Percentiles rank a stretch among this genome's conserved stretches.
phyloP scores from a whole-genome alignment of 148 eudicot species.

The Rhododendron simsii region DNA sequence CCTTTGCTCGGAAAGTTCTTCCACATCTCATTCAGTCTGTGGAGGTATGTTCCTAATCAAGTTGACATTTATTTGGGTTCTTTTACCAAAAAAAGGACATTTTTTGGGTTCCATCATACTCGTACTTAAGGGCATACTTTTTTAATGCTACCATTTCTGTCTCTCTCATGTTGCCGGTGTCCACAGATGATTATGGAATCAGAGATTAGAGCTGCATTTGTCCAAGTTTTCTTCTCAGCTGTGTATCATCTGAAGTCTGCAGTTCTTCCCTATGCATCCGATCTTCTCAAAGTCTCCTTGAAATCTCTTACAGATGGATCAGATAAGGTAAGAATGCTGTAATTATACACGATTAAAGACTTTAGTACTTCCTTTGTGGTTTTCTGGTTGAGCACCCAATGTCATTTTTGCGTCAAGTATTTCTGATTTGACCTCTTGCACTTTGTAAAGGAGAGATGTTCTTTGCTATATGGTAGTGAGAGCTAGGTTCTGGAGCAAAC shows the following conservation, averaged over 20 bases:
- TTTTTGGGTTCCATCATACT: neutral
- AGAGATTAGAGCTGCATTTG: slow-evolving; percentile 64
- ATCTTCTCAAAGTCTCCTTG: slow-evolving; percentile 46
- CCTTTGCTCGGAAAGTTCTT: slow-evolving; percentile 44
- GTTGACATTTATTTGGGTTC: neutral
- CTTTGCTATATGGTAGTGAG: neutral
- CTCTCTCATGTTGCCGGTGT: slow-evolving; percentile 2
- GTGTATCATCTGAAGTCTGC: slow-evolving; percentile 54
- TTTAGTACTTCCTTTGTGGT: neutral
- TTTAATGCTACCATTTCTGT: neutral
- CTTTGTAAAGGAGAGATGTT: neutral
- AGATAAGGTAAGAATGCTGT: slow-evolving; percentile 39
- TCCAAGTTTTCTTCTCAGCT: slow-evolving; percentile 65
- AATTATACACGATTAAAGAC: neutral
- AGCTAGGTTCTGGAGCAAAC: neutral
- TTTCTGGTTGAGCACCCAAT: neutral
- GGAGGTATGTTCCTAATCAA: neutral
- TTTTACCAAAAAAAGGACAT: neutral
- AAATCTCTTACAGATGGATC: slow-evolving; percentile 49
- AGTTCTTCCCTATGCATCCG: slow-evolving; percentile 47
- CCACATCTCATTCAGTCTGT: slow-evolving; percentile 13
- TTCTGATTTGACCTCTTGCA: neutral
- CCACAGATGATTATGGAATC: slow-evolving; percentile 35
- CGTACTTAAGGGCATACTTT: neutral
- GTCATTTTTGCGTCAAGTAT: neutral